Base-by-base conservation (phyloP, 495 filamentous ascomycete genomes). In the Alectoria sarmentosa region DNA sequence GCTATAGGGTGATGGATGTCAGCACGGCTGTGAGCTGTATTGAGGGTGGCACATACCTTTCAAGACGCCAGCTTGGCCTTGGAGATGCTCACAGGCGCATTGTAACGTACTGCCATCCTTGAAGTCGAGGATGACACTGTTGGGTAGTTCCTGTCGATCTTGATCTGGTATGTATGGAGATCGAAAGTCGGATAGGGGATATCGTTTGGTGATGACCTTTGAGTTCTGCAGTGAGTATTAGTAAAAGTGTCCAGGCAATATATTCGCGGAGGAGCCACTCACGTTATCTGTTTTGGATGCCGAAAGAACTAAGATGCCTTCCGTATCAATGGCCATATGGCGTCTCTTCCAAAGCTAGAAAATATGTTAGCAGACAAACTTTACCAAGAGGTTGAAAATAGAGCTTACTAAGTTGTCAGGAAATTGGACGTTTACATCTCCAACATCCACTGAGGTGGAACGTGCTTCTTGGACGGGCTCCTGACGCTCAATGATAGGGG, bases 361-460 rank as follows among this genome's bases (percentile, higher is more conserved):
- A 26, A 28, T 6, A 41, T 21, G 17, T 49, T 62, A 62, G 44
- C 48, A 58, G n/a, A 15, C 26, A 21, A 10, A 15, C n/a, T n/a
- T n/a, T n/a, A n/a, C n/a, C 34, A 37, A 59, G 34, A n/a, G 13
- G 58, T 19, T 21, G 26, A 28, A 28, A 44, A 26, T 38, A 66
- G 15, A 49, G 56, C 76, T 69, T 71, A 78, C 77, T 30, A 96
- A 80, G 54, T 87, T 92, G 72, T 95, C 92, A 2, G 92, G 92
- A 70, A 97, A 96, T 70, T 97, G 92, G 5, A 96, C 86, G 67
- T 97, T 96, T 59, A 96, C 86, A 70, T 96, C 91, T 46, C 92
- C 92, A 72, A 95, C 82, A 60, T 87, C 83, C 36, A 88, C 76
- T 28, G 84, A 82, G 41, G 69, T 42, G 23, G 64, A 72, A 61